phyloP scores from a whole-genome alignment of 129 eudicot genomes.

The Silybum marianum region DNA sequence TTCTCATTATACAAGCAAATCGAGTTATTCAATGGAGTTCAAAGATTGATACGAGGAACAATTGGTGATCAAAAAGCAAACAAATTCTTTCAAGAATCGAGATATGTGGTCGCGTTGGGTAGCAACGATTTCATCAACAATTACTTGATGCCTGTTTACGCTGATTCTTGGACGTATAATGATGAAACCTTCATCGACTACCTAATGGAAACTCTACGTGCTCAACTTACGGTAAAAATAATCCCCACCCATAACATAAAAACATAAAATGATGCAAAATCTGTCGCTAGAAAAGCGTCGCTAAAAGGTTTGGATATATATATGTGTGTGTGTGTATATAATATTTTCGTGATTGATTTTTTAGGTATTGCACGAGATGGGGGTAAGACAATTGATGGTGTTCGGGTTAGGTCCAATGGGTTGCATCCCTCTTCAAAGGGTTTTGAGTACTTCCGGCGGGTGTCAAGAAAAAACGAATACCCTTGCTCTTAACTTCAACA shows the following conservation, averaged over 20 bases:
- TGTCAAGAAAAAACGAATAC: conserved; percentile 84
- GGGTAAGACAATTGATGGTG: conserved; percentile 81
- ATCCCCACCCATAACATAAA: not conserved
- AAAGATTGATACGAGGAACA: conserved; percentile 46
- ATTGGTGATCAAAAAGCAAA: conserved; percentile 62
- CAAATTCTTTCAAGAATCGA: conserved; percentile 65
- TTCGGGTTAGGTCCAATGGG: conserved; percentile 99
- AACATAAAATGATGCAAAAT: not conserved
- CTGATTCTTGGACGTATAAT: conserved; percentile 83
- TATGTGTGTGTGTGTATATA: no score
- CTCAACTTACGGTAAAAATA: conserved; percentile 63
- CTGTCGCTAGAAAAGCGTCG: not conserved
- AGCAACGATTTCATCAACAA: conserved; percentile 98
- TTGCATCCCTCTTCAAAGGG: conserved; percentile 95
- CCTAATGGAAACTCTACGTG: conserved; percentile 61
- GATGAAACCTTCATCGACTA: conserved; percentile 60
- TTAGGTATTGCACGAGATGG: conserved; percentile 72
- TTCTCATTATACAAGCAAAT: conserved; percentile 80
- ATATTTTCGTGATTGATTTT: not conserved
- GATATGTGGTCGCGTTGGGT: conserved; percentile 88
- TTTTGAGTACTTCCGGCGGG: conserved; percentile 67
- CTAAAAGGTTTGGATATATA: not conserved
- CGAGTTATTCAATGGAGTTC: conserved; percentile 85
- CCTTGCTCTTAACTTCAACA: conserved; percentile 70
- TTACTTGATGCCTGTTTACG: conserved; percentile 82